Conservation (phyloP, 768 basidiomycete genomes). For the Rhodotorula taiwanensis region DNA sequence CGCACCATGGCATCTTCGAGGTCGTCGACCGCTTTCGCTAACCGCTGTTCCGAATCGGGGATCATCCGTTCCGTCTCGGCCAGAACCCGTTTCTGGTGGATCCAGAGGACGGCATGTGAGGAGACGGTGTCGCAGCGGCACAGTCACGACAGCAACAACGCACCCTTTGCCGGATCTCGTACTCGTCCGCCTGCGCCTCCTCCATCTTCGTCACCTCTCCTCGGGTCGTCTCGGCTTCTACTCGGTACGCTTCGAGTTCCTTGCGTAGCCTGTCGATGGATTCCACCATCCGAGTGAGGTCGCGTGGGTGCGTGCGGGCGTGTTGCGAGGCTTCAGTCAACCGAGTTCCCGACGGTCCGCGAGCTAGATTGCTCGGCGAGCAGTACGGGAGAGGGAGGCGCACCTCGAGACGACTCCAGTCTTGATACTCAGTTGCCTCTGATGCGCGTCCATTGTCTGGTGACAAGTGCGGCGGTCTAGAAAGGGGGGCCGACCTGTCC, state of each 20-base stretch:
- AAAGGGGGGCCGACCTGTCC: background rate
- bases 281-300: background rate
- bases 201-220: constrained; percentile 59
- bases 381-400: constrained; percentile 36
- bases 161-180: constrained; percentile 34
- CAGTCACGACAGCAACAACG: background rate
- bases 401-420: constrained; percentile 61
- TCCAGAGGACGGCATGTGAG: no score
- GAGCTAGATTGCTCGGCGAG: no score
- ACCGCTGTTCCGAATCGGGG: constrained; percentile 56
- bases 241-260: constrained; percentile 60
- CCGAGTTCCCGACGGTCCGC: no score
- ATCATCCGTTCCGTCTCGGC: constrained; percentile 80
- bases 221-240: constrained; percentile 59
- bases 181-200: constrained; percentile 51
- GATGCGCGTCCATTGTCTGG: constrained; percentile 4
- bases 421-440: constrained; percentile 72
- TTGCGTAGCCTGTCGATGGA: constrained; percentile 54
- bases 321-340: background rate
- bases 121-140: no score
- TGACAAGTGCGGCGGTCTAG: background rate
- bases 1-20: constrained; percentile 64
- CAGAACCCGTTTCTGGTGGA: constrained; percentile 56
- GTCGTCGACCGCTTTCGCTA: constrained; percentile 60
- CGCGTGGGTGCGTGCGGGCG: background rate